Percentiles rank a stretch among this genome's conserved stretches.
Conservation (phyloP, 306 rosid genomes). For the Aeschynomene evenia region DNA sequence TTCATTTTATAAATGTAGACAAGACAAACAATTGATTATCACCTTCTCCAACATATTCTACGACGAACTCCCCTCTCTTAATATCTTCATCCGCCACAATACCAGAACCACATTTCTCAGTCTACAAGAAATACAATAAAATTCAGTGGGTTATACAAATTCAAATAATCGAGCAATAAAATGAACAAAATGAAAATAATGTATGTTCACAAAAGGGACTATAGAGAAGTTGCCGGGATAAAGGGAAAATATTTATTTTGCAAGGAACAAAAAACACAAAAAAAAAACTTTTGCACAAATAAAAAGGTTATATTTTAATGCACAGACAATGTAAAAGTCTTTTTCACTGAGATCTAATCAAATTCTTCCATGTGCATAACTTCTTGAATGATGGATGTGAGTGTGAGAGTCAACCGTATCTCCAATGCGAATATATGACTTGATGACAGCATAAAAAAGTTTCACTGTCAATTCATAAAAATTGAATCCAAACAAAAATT, state of each 20-base stretch:
- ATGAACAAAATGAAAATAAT: not conserved
- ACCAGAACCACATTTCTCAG: conserved; percentile 95
- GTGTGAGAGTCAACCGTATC: too few species aligned
- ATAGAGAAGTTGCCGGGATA: not conserved
- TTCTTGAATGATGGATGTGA: too few species aligned
- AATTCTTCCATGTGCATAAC: too few species aligned
- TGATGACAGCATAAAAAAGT: too few species aligned
- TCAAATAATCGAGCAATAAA: conserved; percentile 5
- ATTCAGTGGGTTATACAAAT: conserved; percentile 1
- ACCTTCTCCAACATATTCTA: conserved; percentile 99
- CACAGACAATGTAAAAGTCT: too few species aligned
- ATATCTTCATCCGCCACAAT: conserved; percentile 89
- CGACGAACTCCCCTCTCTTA: conserved; percentile 81
- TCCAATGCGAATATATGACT: too few species aligned
- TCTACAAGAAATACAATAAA: conserved; percentile 56
- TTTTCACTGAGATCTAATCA: too few species aligned
- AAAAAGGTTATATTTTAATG: not conserved
- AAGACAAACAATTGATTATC: conserved; percentile 13
- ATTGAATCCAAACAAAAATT: not conserved
- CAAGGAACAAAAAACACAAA: conserved; percentile 5
- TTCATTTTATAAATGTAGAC: not conserved
- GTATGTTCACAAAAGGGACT: not conserved
- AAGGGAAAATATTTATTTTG: not conserved
- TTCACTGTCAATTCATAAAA: too few species aligned
- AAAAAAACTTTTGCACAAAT: not conserved